Base-by-base conservation (phyloP, 495 filamentous ascomycete genomes). In the Penicillium egyptiacum region DNA sequence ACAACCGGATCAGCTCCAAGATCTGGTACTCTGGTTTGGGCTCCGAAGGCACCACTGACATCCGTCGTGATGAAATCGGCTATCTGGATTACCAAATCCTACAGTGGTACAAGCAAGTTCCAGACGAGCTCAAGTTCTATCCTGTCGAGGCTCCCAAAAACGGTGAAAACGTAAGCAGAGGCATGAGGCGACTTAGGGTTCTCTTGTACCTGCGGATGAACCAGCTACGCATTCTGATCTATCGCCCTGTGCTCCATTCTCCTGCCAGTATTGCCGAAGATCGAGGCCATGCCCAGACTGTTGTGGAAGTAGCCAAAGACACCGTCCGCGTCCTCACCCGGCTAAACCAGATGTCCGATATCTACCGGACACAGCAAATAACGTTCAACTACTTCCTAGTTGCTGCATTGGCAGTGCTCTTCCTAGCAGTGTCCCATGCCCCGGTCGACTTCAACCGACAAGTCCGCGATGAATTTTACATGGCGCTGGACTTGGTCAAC, bases 331-430 rank as follows among this genome's bases (percentile, higher is more conserved):
- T 88, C 8, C 74, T 96, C 16, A 85, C 88, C 0, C 82, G 83
- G 33, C 79, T 92, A 9, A 92, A 92, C 66, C 85, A 86, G 63
- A 87, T 84, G n/a, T 86, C 88, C 0, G 86, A 92, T 57, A 85
- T 94, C 26, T 96, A 94, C 71, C 82, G 86, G 9, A 85, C 81
- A 6, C 84, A 90, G 52, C 90, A 94, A 68, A 84, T 91, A 35
- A 86, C 86, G 57, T 93, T 92, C 75, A 90, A 96, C 69, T 91
- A 92, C 63, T 96, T 96, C 70, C 79, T 96, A 17, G 84, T 90
- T 11, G 87, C 88, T 9, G 86, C 90, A 10, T 79, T 96, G 25
- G 87, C 88, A 0, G 90, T 93, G 3, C 76, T 96, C 8, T 92
- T 94, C 68, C 82, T 96, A 0, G 90, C 90, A 0, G 88, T 89